These are phyloP conservation scores for Hypericum perforatum DNA, from an alignment of 345 rosid genomes.

Conservation along the genomic window DNA sequence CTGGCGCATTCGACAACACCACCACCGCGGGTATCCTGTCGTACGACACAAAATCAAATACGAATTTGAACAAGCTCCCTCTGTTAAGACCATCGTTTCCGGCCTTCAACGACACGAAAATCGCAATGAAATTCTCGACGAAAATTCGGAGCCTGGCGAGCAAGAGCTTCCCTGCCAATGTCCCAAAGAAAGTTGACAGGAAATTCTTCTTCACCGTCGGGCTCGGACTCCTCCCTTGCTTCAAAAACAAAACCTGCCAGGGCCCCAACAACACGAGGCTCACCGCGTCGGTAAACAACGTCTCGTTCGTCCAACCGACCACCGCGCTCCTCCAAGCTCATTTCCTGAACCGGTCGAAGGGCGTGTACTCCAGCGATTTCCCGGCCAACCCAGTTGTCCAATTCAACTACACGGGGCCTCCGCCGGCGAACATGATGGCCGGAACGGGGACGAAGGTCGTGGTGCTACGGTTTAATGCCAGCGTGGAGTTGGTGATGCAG, in stretches of 20 bases:
- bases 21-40: constrained; percentile 34
- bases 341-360: too few species aligned
- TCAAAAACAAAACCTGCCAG: constrained; percentile 30
- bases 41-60: constrained; percentile 15
- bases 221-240: constrained; percentile 33
- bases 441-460: constrained; percentile 35
- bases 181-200: constrained; percentile 30
- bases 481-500: constrained; percentile 45
- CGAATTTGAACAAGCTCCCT: constrained; percentile 14
- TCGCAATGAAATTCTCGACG: constrained; percentile 23
- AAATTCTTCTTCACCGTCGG: constrained; percentile 47
- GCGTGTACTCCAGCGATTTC: too few species aligned
- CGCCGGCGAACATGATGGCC: constrained; percentile 17
- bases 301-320: too few species aligned
- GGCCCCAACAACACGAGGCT: constrained; percentile 27
- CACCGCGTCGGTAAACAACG: too few species aligned
- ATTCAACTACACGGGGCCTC: too few species aligned
- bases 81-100: constrained; percentile 32
- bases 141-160: constrained; percentile 36
- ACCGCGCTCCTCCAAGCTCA: too few species aligned
- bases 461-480: constrained; percentile 27
- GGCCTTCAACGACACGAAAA: constrained; percentile 32
- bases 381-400: too few species aligned
- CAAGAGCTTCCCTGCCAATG: constrained; percentile 35
- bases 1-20: constrained; percentile 39